Percentiles rank a stretch among this genome's conserved stretches.
Conservation (phyloP, 345 rosid genomes). For the Brassica juncea region DNA sequence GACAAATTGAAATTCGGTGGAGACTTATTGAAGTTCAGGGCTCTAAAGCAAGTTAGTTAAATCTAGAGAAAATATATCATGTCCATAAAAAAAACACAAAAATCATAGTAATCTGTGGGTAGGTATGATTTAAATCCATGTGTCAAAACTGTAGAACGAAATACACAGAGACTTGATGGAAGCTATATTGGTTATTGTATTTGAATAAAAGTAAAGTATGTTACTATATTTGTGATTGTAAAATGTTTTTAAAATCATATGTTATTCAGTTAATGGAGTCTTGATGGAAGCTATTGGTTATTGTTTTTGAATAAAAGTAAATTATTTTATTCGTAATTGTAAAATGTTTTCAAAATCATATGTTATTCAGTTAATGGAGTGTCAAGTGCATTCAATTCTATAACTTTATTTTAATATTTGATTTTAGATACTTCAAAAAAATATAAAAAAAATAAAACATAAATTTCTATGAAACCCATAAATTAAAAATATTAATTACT, state of each 20-base stretch:
- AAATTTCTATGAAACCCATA: too few species aligned
- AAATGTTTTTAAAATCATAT: background rate
- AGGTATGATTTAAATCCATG: background rate
- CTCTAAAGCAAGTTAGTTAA: background rate
- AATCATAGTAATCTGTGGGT: background rate
- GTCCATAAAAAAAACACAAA: background rate
- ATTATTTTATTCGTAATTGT: too few species aligned
- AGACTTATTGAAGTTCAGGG: background rate
- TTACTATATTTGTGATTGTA: too few species aligned
- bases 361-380: too few species aligned
- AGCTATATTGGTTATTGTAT: background rate
- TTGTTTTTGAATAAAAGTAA: too few species aligned
- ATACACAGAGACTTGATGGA: background rate
- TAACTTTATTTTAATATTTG: too few species aligned
- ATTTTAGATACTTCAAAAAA: too few species aligned
- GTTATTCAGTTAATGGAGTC: background rate
- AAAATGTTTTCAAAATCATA: too few species aligned
- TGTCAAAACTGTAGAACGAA: background rate
- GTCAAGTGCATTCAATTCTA: background rate
- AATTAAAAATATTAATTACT: too few species aligned
- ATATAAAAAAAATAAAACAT: too few species aligned
- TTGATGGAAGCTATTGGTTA: background rate
- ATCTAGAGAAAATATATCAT: background rate
- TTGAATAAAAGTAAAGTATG: background rate
- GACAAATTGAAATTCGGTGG: constrained; percentile 6